Conservation (phyloP, 1,139 yeast genomes). For the Hemisphaericaspora xylanilytica region DNA sequence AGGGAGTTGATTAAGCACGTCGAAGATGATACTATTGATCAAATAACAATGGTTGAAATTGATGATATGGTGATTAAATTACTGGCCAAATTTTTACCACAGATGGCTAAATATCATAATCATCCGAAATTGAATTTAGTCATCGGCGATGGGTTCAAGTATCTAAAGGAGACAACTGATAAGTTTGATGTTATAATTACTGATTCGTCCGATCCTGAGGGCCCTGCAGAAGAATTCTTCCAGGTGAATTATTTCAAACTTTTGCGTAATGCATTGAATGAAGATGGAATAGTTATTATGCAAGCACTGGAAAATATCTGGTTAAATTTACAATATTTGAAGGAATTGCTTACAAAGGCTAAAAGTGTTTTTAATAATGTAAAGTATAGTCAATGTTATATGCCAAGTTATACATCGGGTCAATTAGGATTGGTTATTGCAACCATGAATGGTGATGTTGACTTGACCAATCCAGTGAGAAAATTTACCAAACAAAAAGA, state of each 20-base stretch:
- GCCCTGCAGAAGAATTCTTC: slow-evolving; percentile 94
- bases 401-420: slow-evolving; percentile 96
- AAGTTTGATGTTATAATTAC: slow-evolving; percentile 87
- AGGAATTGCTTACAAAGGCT: slow-evolving; percentile 59
- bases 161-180: slow-evolving; percentile 42
- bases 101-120: slow-evolving; percentile 69
- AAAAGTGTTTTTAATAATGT: slow-evolving; percentile 72
- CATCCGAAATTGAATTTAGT: slow-evolving; percentile 73
- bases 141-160: slow-evolving; percentile 89
- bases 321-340: slow-evolving; percentile 73
- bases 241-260: slow-evolving; percentile 78
- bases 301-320: slow-evolving; percentile 92
- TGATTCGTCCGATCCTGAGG: slow-evolving; percentile 96
- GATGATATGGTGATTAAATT: slow-evolving; percentile 82
- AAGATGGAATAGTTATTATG: slow-evolving; percentile 80
- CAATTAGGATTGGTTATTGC: slow-evolving; percentile 88
- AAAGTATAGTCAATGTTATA: slow-evolving; percentile 80
- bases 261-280: slow-evolving; percentile 63
- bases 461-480: slow-evolving; percentile 59
- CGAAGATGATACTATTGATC: slow-evolving; percentile 50
- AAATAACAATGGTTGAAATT: slow-evolving; percentile 82
- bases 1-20: slow-evolving; percentile 81
- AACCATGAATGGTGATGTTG: slow-evolving; percentile 53
- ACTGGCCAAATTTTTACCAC: slow-evolving; percentile 72
- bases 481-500: slow-evolving; percentile 44